phyloP scores from a whole-genome alignment of 768 basidiomycete species.

The Calocybe gangraenosa region DNA sequence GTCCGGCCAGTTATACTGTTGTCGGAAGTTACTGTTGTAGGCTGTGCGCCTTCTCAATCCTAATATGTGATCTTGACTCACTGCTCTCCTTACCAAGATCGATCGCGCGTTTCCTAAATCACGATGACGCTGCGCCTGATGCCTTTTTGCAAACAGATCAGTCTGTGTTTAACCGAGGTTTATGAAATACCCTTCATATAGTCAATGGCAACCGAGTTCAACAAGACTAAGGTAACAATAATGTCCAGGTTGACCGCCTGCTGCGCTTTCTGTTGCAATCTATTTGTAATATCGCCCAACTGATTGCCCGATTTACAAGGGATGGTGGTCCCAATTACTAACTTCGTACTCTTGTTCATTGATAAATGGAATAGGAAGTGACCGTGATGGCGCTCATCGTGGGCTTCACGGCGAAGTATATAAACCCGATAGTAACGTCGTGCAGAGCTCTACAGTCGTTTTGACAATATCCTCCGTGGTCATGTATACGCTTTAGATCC shows the following conservation, averaged over 20 bases:
- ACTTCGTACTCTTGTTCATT: constrained; percentile 9
- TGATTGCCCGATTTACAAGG: background rate
- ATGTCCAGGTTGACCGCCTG: constrained; percentile 2
- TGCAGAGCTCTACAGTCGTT: constrained; percentile 6
- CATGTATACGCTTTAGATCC: constrained; percentile 1
- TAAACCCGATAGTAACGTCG: constrained; percentile 4
- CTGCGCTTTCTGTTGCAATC: constrained; percentile 2
- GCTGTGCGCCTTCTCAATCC: constrained; percentile 1
- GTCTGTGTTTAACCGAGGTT: constrained; percentile 2
- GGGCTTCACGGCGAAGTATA: constrained; percentile 7
- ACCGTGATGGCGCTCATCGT: constrained; percentile 11
- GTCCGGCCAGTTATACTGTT: constrained; percentile 7
- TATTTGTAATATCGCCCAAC: too few species aligned
- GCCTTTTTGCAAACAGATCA: constrained; percentile 1
- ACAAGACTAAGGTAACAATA: too few species aligned
- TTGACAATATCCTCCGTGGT: constrained; percentile 7
- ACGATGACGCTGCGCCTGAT: too few species aligned
- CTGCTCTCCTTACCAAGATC: background rate
- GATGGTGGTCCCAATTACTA: constrained; percentile 4
- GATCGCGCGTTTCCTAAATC: background rate
- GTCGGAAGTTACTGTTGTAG: constrained; percentile 7
- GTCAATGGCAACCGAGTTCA: background rate
- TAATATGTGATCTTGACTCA: background rate
- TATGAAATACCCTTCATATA: constrained; percentile 5
- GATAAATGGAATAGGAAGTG: constrained; percentile 9